Percentiles rank a stretch among this genome's conserved stretches.
Evolutionary conservation across 306 rosid genomes (phyloP).

Genomic region (Sphenostylis stenocarpa): DNA sequence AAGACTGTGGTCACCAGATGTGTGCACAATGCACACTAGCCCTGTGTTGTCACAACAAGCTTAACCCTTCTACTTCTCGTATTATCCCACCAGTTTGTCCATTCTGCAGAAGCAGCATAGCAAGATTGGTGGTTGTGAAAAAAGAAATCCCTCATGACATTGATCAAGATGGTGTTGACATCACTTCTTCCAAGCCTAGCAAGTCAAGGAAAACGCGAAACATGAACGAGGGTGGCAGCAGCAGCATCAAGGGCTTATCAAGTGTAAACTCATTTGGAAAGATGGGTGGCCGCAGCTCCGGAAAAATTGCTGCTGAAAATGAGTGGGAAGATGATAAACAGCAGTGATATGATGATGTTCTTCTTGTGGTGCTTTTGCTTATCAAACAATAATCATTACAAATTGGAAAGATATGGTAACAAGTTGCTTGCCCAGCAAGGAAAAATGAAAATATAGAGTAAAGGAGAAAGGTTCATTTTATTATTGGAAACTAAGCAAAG

Average conservation of each 20-base stretch:
- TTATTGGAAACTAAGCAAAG: slow-evolving; percentile 56
- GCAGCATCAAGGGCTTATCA: slow-evolving; percentile 82
- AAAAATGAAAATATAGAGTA: slow-evolving; percentile 32
- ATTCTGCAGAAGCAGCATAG: slow-evolving; percentile 85
- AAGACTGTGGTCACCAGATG: slow-evolving; percentile 91
- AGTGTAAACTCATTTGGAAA: slow-evolving; percentile 69
- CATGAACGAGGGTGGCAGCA: slow-evolving; percentile 75
- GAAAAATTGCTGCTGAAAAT: slow-evolving; percentile 63
- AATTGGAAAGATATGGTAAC: slow-evolving; percentile 15
- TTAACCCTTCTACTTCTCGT: slow-evolving; percentile 69
- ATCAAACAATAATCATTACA: slow-evolving; percentile 28
- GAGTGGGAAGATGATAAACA: slow-evolving; percentile 67
- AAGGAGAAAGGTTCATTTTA: slow-evolving; percentile 39
- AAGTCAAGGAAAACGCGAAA: slow-evolving; percentile 63
- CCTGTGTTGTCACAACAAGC: slow-evolving; percentile 92
- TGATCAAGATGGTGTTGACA: slow-evolving; percentile 49
- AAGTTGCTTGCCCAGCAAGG: slow-evolving; percentile 28
- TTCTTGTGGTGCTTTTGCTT: background rate
- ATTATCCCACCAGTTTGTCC: slow-evolving; percentile 86
- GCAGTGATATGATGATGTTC: slow-evolving; percentile 37
- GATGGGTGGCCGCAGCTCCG: slow-evolving; percentile 67
- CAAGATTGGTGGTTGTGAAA: slow-evolving; percentile 52
- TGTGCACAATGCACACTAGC: slow-evolving; percentile 94
- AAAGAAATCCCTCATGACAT: slow-evolving; percentile 50
- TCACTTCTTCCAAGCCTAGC: slow-evolving; percentile 55